Percentiles rank a stretch among this genome's conserved stretches.
phyloP scores from a whole-genome alignment of 768 basidiomycete species.

The Mycena floridula region DNA sequence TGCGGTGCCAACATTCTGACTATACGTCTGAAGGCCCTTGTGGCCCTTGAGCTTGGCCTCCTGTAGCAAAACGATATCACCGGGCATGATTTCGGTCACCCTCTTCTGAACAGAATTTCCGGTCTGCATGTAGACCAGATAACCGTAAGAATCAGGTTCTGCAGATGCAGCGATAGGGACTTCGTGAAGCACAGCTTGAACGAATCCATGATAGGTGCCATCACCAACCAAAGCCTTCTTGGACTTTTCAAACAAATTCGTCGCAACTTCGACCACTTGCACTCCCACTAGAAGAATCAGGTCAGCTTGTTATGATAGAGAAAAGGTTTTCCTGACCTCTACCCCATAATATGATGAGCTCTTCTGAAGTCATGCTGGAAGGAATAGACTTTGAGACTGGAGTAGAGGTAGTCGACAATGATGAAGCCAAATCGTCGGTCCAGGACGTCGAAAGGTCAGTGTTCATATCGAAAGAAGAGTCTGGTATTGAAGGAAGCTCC shows the following conservation, averaged over 20 bases:
- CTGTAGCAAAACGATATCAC: constrained; percentile 70
- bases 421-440: constrained; percentile 48
- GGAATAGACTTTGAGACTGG: constrained; percentile 12
- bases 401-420: constrained; percentile 21
- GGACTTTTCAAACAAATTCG: constrained; percentile 63
- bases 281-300: no score
- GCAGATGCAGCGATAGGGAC: constrained; percentile 55
- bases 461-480: constrained; percentile 47
- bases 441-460: constrained; percentile 54
- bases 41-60: constrained; percentile 75
- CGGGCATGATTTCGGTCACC: constrained; percentile 77
- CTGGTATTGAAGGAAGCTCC: constrained; percentile 61
- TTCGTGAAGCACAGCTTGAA: constrained; percentile 56
- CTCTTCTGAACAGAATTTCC: constrained; percentile 63
- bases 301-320: no score
- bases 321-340: no score
- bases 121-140: constrained; percentile 70
- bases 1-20: constrained; percentile 44
- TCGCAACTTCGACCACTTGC: constrained; percentile 66
- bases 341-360: no score
- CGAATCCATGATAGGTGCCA: constrained; percentile 77
- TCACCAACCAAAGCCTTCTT: constrained; percentile 78
- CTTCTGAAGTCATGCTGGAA: no score
- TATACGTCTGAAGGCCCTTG: constrained; percentile 75
- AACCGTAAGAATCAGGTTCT: constrained; percentile 50